A percentile compares a stretch with the other conserved stretches of the same genome.
These are phyloP conservation scores for Fusarium sp. DNA, from an alignment of 2,329 filamentous ascomycete genomes.

Conservation along the genomic window DNA sequence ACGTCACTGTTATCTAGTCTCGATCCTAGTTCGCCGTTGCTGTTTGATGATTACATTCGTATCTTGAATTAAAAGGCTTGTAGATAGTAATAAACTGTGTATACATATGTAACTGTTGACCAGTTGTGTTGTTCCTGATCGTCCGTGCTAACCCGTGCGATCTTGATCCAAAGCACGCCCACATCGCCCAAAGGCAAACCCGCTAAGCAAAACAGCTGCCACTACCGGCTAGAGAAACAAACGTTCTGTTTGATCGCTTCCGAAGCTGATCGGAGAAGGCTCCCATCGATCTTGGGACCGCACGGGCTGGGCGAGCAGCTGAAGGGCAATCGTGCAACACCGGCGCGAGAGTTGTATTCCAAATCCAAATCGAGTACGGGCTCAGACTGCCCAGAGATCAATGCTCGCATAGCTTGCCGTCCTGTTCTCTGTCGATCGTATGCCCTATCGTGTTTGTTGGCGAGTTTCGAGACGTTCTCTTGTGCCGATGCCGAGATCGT, in stretches of 20 bases:
- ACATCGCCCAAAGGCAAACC: conserved; percentile 6
- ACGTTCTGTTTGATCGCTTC: conserved; percentile 13
- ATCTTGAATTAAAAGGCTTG: conserved; percentile 15
- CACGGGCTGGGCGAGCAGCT: conserved; percentile 21
- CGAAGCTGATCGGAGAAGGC: conserved; percentile 29
- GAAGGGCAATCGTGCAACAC: conserved; percentile 26
- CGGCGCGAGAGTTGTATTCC: conserved; percentile 22
- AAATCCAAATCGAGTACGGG: conserved; percentile 30
- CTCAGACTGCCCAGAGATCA: conserved; percentile 1
- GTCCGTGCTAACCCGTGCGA: conserved; percentile 22
- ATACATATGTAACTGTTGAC: conserved; percentile 6
- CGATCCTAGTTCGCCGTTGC: conserved; percentile 27
- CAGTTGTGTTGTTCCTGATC: conserved; percentile 14
- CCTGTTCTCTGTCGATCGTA: conserved; percentile 23
- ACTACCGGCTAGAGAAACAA: conserved; percentile 12
- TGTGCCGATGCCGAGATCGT: conserved; percentile 21
- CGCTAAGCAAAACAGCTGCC: conserved; percentile 16
- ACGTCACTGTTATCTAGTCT: conserved; percentile 37
- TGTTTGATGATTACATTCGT: conserved; percentile 23
- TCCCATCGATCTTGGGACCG: conserved; percentile 19
- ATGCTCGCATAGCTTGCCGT: conserved; percentile 13
- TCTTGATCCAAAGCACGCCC: conserved; percentile 9
- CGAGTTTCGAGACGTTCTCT: conserved; percentile 4
- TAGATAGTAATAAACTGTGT: background rate
- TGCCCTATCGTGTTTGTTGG: conserved; percentile 13